These are phyloP conservation scores for Yamadazyma dendronema DNA, from an alignment of 1,139 yeast species.

Conservation along the genomic window DNA sequence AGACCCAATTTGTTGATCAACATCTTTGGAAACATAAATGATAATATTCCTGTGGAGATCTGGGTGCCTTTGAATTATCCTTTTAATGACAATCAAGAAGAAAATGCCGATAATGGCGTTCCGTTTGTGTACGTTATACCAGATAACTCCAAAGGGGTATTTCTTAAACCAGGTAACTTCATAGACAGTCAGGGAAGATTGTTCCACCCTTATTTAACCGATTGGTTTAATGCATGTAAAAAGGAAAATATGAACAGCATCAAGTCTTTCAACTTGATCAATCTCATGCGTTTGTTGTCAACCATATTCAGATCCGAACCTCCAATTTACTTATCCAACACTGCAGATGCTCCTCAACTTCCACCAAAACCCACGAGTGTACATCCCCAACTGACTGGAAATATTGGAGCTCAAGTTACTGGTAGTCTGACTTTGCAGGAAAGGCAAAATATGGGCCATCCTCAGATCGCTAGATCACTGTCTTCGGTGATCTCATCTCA, in stretches of 20 bases:
- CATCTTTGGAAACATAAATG: slow-evolving; percentile 50
- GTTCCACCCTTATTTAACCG: slow-evolving; percentile 64
- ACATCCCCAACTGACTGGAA: not conserved
- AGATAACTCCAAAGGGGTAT: slow-evolving; percentile 35
- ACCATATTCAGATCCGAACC: slow-evolving; percentile 40
- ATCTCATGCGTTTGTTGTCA: slow-evolving; percentile 34
- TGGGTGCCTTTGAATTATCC: slow-evolving; percentile 84
- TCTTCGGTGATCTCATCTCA: not conserved
- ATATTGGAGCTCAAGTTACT: not conserved
- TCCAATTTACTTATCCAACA: slow-evolving; percentile 20
- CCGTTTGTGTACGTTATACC: slow-evolving; percentile 67
- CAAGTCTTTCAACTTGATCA: slow-evolving; percentile 33
- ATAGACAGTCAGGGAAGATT: slow-evolving; percentile 75
- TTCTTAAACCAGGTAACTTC: slow-evolving; percentile 58
- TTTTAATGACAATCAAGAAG: slow-evolving; percentile 16
- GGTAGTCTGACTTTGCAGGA: not conserved
- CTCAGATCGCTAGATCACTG: not conserved
- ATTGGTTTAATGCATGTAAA: slow-evolving; percentile 47
- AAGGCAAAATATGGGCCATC: not conserved
- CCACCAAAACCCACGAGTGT: slow-evolving; percentile 6
- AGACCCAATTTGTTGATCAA: slow-evolving; percentile 58
- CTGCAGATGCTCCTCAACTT: slow-evolving; percentile 6
- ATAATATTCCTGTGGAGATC: slow-evolving; percentile 57
- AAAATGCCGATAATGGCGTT: slow-evolving; percentile 29
- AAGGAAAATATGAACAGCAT: slow-evolving; percentile 8